Conservation (phyloP, 257 asterid species). For the Penstemon barbatus region DNA sequence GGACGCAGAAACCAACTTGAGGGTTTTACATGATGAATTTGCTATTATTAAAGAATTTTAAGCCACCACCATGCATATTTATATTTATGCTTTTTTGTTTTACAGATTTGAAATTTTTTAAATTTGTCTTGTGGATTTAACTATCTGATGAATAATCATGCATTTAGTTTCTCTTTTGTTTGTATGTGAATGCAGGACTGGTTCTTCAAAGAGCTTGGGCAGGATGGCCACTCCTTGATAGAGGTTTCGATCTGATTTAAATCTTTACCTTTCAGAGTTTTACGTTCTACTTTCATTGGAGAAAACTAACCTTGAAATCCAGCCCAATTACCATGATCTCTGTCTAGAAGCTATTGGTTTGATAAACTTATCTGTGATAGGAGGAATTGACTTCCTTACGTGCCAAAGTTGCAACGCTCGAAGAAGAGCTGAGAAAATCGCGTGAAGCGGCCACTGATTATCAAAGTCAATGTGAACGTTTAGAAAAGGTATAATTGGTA, state of each 20-base stretch:
- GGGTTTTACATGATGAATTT: neutral
- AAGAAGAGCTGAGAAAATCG: conserved; percentile 66
- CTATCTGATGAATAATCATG: conserved; percentile 15
- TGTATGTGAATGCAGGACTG: conserved; percentile 51
- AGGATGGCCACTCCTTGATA: conserved; percentile 44
- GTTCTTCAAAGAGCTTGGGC: conserved; percentile 50
- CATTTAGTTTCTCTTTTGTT: conserved; percentile 10
- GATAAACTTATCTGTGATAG: conserved; percentile 34
- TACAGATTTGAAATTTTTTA: neutral
- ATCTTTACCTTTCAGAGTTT: conserved; percentile 16
- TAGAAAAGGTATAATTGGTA: conserved; percentile 61
- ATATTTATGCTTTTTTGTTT: conserved; percentile 3
- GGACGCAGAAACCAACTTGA: neutral
- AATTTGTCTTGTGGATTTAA: conserved; percentile 14
- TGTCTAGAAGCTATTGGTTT: conserved; percentile 20
- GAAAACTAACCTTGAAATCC: conserved; percentile 1
- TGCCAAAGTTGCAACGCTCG: conserved; percentile 65
- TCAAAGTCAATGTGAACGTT: conserved; percentile 52
- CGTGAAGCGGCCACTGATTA: conserved; percentile 55
- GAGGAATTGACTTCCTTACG: conserved; percentile 68
- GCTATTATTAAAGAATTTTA: neutral
- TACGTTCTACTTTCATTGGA: conserved; percentile 1
- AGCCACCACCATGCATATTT: neutral
- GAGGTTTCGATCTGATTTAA: conserved; percentile 51
- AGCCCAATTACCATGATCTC: neutral